A percentile compares a stretch with the other conserved stretches of the same genome.
phyloP scores from a whole-genome alignment of 73 alveolate genomes.

The Symbiodinium natans region DNA sequence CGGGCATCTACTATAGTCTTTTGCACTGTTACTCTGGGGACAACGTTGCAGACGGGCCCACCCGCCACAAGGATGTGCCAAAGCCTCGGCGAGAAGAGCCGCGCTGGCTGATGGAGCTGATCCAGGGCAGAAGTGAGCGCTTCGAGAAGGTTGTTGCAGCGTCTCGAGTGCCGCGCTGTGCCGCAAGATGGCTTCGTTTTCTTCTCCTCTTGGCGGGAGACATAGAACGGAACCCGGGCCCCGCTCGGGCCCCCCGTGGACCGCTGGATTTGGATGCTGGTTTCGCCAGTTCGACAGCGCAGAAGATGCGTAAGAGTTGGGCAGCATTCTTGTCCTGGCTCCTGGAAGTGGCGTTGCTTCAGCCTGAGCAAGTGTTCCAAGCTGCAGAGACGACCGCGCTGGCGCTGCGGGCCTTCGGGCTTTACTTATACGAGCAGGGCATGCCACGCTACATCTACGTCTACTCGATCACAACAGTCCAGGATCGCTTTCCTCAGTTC shows the following conservation, averaged over 20 bases:
- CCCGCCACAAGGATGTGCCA: background rate
- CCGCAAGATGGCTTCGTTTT: background rate
- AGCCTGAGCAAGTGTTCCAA: background rate
- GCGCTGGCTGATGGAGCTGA: background rate
- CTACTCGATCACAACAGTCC: background rate
- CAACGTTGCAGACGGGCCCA: background rate
- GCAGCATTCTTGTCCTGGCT: background rate
- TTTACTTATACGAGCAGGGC: background rate
- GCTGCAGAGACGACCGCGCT: background rate
- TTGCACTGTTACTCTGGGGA: background rate
- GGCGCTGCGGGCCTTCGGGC: background rate
- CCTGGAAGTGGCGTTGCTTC: no score
- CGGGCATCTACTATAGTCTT: background rate
- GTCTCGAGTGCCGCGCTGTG: no score
- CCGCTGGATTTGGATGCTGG: background rate
- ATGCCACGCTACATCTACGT: background rate
- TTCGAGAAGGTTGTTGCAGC: background rate
- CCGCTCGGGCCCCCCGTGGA: background rate
- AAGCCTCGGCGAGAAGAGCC: background rate
- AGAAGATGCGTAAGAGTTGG: background rate
- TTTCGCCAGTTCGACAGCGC: background rate
- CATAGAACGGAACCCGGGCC: conserved; percentile 6
- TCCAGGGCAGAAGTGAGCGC: background rate
- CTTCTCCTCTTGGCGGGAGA: background rate
- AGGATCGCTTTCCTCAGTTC: background rate